These are phyloP conservation scores for Cyclotella kingstonii DNA, from an alignment of 108 stramenopile genomes.

Conservation along the genomic window DNA sequence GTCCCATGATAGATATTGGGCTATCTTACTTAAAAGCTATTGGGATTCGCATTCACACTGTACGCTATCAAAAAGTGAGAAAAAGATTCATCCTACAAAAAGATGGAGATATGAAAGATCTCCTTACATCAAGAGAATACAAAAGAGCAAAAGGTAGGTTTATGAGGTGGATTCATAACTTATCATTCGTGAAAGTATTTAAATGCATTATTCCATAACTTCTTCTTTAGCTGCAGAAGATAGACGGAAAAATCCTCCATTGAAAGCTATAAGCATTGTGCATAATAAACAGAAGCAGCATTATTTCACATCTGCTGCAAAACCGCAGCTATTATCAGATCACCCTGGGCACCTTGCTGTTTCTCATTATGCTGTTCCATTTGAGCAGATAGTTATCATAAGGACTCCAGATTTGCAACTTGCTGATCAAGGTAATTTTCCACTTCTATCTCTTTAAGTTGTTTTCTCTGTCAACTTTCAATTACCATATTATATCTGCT, in stretches of 20 bases:
- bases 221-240: constrained; percentile 29
- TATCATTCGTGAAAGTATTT: neutral
- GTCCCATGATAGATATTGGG: constrained; percentile 6
- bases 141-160: constrained; percentile 27
- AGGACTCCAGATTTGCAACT: constrained; percentile 34
- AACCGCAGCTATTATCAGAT: constrained; percentile 33
- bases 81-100: constrained; percentile 10
- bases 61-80: constrained; percentile 26
- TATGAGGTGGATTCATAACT: neutral
- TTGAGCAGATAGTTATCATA: constrained; percentile 34
- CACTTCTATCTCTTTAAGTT: neutral
- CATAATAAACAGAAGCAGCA: constrained; percentile 31
- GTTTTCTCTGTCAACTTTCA: neutral
- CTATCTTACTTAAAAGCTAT: constrained; percentile 27
- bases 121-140: constrained; percentile 25
- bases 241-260: constrained; percentile 31
- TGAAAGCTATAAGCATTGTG: constrained; percentile 23
- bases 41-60: constrained; percentile 27
- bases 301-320: constrained; percentile 18
- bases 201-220: neutral
- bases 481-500: neutral
- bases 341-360: constrained; percentile 4
- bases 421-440: constrained; percentile 24
- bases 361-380: constrained; percentile 28
- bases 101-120: constrained; percentile 12